Evolutionary conservation across 495 filamentous ascomycete species (phyloP), one percentile per base, ranked within the genome.

Genomic region (Penicillium psychrofluorescens): DNA sequence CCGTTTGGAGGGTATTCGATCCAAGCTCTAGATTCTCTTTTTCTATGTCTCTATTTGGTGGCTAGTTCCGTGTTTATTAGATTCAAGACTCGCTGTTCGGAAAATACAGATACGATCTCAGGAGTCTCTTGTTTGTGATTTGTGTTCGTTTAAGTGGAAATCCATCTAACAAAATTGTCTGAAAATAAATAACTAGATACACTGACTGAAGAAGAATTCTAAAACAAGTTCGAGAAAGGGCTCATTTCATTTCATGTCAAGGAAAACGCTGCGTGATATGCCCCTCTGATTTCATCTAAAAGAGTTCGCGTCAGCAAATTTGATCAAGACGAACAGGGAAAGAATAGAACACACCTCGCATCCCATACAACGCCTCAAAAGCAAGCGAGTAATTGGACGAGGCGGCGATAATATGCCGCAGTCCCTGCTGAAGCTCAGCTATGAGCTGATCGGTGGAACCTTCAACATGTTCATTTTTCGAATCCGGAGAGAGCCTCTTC

Each of bases 1-100:
- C 61, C 76, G 92, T 51, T 68, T 98, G 34, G 92, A 98, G 72
- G 90, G 85, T 7, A 90, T 98, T 36, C 73, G 87, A 51, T 90
- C 85, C 6, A 94, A 88, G 62, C 67, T 92, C 29, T 95, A 62
- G 47, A 13, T 14, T 35, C 12, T 27, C 11, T 31, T 30, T 12
- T 28, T 28, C 27, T 29, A 27, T 12, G 31, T 15, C 29, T 36
- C 6, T 28, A 13, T 35, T 35, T 40, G 11, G 35, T 5, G 14
- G 13, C 14, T 14, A 12, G 16, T 15, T 34, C 32, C 9, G 4
- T 15, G 27, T 8, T 31, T 36, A 15, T 41, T 35, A 34, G 32
- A 10, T 34, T 34, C 4, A 11, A 12, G 32, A 34, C 22, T 22
- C 22, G 22, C 22, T 22, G 6, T 22, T 22, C 6, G 6, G 22